Conservation (phyloP, 768 basidiomycete species). For the Suillus spraguei region DNA sequence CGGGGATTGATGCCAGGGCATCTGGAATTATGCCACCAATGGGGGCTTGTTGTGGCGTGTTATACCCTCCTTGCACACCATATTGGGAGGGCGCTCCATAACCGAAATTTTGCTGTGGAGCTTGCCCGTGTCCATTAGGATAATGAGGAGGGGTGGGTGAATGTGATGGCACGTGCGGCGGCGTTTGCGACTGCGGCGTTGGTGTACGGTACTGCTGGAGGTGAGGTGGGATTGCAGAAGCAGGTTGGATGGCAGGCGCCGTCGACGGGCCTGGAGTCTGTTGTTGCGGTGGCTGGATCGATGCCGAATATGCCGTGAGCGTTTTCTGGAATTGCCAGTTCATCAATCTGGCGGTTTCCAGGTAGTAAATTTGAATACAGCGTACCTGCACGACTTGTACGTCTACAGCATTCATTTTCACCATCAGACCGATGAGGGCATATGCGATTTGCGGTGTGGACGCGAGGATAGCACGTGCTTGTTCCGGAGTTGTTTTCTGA, state of each 20-base stretch:
- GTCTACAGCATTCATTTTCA: conserved; percentile 72
- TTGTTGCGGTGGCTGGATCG: conserved; percentile 9
- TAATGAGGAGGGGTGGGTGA: conserved; percentile 12
- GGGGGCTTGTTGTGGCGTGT: conserved; percentile 20
- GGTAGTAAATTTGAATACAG: not conserved
- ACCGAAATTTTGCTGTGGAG: conserved; percentile 27
- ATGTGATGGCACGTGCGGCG: conserved; percentile 21
- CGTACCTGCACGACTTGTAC: conserved; percentile 75
- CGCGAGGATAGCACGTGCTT: conserved; percentile 69
- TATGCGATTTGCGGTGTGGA: conserved; percentile 77
- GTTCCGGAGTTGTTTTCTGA: conserved; percentile 75
- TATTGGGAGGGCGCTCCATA: conserved; percentile 18
- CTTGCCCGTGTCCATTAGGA: conserved; percentile 31
- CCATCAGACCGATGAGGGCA: conserved; percentile 77
- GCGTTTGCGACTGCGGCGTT: conserved; percentile 35
- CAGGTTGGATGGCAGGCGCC: conserved; percentile 22
- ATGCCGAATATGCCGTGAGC: conserved; percentile 50
- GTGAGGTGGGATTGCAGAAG: conserved; percentile 52
- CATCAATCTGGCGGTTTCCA: not conserved
- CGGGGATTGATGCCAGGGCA: conserved; percentile 60
- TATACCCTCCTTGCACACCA: conserved; percentile 19
- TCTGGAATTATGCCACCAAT: conserved; percentile 41
- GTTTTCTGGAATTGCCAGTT: conserved; percentile 50
- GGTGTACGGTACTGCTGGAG: conserved; percentile 36
- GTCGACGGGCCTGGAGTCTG: conserved; percentile 22